Percentiles rank a stretch among this genome's conserved stretches.
Conservation (phyloP, 306 rosid genomes). For the Neltuma alba region DNA sequence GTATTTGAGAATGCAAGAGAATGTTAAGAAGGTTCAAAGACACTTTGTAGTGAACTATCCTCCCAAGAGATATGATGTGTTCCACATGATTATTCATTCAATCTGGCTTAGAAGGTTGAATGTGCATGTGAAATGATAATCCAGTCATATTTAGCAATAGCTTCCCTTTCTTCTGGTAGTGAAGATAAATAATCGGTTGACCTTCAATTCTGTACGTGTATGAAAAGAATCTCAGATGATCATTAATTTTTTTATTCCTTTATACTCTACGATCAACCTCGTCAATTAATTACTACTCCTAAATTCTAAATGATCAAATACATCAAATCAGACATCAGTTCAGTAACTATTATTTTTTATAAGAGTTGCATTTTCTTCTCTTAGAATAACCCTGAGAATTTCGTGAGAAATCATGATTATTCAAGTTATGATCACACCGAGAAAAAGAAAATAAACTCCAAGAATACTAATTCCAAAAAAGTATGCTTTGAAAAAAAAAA, state of each 20-base stretch:
- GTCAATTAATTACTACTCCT: neutral
- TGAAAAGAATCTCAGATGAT: neutral
- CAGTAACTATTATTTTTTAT: no score
- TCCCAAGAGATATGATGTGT: slow-evolving; percentile 56
- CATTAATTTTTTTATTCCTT: no score
- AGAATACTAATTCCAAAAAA: no score
- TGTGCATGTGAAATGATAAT: slow-evolving; percentile 35
- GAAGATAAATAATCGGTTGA: no score
- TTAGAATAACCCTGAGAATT: neutral
- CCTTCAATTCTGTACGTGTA: neutral
- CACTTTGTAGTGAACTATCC: slow-evolving; percentile 60
- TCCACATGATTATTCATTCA: slow-evolving; percentile 65
- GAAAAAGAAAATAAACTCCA: neutral
- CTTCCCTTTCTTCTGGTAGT: neutral
- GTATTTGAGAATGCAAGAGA: slow-evolving; percentile 46
- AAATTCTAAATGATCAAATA: neutral
- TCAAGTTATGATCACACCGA: neutral
- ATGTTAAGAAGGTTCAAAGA: slow-evolving; percentile 56
- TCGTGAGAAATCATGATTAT: neutral
- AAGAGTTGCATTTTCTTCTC: neutral
- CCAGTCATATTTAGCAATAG: neutral
- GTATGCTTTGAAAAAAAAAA: neutral
- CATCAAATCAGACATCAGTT: no score
- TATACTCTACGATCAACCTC: neutral
- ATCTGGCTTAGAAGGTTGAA: slow-evolving; percentile 71